phyloP scores from a whole-genome alignment of 2,329 filamentous ascomycete species.

The Cladorrhinum sp. region DNA sequence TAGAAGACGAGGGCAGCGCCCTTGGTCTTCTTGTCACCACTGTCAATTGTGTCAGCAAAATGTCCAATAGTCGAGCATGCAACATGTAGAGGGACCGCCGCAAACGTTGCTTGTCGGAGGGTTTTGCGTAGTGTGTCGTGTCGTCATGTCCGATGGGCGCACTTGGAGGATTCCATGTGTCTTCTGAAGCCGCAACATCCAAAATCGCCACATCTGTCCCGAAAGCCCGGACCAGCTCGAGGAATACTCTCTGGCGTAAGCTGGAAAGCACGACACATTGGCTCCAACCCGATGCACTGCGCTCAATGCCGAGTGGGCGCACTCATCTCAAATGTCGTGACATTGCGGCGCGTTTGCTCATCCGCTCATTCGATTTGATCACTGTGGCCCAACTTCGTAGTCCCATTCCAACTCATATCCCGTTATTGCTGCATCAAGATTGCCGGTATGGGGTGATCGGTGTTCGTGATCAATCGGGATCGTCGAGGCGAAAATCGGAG shows the following conservation, averaged over 20 bases:
- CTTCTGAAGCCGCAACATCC: neutral
- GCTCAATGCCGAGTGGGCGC: neutral
- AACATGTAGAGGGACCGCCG: conserved; percentile 16
- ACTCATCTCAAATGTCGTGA: neutral
- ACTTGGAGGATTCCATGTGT: neutral
- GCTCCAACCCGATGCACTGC: neutral
- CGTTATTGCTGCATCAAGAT: neutral
- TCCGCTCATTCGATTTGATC: neutral
- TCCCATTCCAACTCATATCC: neutral
- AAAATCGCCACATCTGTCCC: neutral
- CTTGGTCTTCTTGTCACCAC: conserved; percentile 99
- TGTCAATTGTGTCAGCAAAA: conserved; percentile 48
- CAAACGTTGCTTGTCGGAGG: neutral
- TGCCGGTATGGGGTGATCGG: neutral
- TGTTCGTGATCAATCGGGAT: neutral
- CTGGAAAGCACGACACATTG: neutral
- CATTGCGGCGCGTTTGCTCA: neutral
- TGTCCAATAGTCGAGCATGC: neutral
- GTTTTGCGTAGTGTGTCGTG: neutral
- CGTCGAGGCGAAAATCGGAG: conserved; percentile 3
- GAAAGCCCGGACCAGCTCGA: neutral
- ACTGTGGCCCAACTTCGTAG: neutral
- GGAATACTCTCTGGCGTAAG: neutral
- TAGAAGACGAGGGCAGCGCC: conserved; percentile 99
- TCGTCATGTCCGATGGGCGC: neutral